Base-by-base conservation (phyloP, 1,284 basidiomycete species). In the Trametes versicolor region DNA sequence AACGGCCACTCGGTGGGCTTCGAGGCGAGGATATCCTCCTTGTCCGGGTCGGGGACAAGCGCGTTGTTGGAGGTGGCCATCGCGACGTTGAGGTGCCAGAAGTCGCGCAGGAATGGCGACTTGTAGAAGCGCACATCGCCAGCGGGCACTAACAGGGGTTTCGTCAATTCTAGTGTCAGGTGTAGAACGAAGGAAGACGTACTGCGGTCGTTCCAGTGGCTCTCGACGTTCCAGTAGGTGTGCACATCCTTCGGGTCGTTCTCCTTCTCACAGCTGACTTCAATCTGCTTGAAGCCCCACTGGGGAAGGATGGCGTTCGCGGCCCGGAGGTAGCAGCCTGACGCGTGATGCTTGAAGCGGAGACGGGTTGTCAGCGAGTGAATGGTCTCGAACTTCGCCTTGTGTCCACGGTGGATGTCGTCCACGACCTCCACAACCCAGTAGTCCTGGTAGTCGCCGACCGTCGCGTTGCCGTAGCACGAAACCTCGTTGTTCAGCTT, bases 61-160 rank as follows among this genome's bases (percentile, higher is more conserved):
- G 98, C 97, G 77, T 99, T 99, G 84, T 99, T 99, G 5, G 97
- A 98, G 0, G 96, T 98, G 95, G 98, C 97, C 98, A 99, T 99
- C 17, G 97, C 97, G 17, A 99, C 95, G 74, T 99, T 99, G 63
- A 99, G 88, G 78, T 99, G 97, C 89, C 96, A 96, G 80, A 99
- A 99, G 80, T 99, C 97, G 62, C 93, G 91, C 62, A 98, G 82
- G 86, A 99, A 99, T 0, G 97, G 93, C 2, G 97, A 98, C 49
- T 82, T 85, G 82, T 97, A 98, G 64, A 92, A 87, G 74, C 94
- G 95, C 58, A 85, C 84, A 61, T 97, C 85, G 4, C 94, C 97
- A 5, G 87, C 74, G 4, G 96, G 95, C 6, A 99, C 95, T 97
- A 47, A 48, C 32, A 8, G 66, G 32, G 9, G 27, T 52, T 62